Evolutionary conservation across 2,329 filamentous ascomycete genomes (phyloP).

Genomic region (Lanzia echinophila): DNA sequence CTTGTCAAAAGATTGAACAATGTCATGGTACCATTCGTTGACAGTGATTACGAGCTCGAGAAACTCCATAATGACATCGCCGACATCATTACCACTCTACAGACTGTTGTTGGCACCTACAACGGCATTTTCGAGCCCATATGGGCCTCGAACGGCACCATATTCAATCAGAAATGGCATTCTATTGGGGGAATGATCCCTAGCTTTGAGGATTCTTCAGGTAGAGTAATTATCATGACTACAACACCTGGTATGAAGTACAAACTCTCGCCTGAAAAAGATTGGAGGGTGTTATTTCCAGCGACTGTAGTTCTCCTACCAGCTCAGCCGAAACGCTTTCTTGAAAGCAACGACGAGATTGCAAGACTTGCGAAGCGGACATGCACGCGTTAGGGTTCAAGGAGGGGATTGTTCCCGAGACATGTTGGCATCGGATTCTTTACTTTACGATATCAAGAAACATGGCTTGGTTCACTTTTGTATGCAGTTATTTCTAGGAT

Average conservation of each 20-base stretch:
- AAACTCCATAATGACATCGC: not conserved
- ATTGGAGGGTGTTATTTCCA: no score
- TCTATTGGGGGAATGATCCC: not conserved
- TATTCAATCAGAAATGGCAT: not conserved
- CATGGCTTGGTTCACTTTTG: no score
- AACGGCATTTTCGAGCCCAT: not conserved
- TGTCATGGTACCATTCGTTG: conserved; percentile 1
- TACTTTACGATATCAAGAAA: no score
- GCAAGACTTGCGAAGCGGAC: no score
- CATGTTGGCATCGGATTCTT: no score
- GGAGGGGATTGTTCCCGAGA: no score
- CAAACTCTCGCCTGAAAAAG: no score
- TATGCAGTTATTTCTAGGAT: no score
- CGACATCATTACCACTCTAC: not conserved
- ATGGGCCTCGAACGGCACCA: not conserved
- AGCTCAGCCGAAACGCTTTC: no score
- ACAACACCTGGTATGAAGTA: not conserved
- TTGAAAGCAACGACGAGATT: no score
- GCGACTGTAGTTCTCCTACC: no score
- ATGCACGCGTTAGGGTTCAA: no score
- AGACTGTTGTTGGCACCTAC: not conserved
- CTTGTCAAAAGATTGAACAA: not conserved
- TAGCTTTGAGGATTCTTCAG: not conserved
- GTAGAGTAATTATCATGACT: not conserved
- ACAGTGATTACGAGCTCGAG: not conserved